These are phyloP conservation scores for Bretschneidera sinensis DNA, from an alignment of 345 rosid genomes.

Conservation along the genomic window DNA sequence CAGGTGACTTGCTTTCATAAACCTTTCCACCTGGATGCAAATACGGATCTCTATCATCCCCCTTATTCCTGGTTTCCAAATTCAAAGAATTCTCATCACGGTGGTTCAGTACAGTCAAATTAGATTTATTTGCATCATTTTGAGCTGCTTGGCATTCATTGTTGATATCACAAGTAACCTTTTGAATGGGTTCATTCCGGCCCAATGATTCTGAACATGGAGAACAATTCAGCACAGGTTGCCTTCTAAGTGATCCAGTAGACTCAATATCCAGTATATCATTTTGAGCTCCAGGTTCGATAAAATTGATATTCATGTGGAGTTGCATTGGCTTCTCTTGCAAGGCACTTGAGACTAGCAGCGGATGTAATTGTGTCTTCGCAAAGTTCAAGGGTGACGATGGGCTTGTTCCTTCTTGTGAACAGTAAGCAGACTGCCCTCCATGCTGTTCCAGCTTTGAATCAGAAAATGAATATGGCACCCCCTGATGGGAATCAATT, in stretches of 20 bases:
- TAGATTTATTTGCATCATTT: constrained; percentile 12
- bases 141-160: constrained; percentile 14
- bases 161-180: constrained; percentile 15
- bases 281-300: constrained; percentile 27
- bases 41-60: constrained; percentile 17
- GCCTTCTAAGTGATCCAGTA: constrained; percentile 16
- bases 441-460: constrained; percentile 50
- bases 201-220: constrained; percentile 16
- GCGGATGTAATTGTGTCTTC: constrained; percentile 27
- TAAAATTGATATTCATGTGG: constrained; percentile 25
- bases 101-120: constrained; percentile 10
- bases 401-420: constrained; percentile 50
- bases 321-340: constrained; percentile 34
- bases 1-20: constrained; percentile 16
- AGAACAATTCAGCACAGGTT: constrained; percentile 20
- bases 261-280: constrained; percentile 30
- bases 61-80: constrained; percentile 14
- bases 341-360: constrained; percentile 15
- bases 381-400: constrained; percentile 44
- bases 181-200: constrained; percentile 24
- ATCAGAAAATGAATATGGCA: constrained; percentile 61
- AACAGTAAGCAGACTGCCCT: constrained; percentile 39
- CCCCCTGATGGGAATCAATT: constrained; percentile 35
- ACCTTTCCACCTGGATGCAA: constrained; percentile 29
- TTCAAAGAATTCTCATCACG: constrained; percentile 11